Base-by-base conservation (phyloP, 768 basidiomycete species). In the Candolleomyces aberdarensis region DNA sequence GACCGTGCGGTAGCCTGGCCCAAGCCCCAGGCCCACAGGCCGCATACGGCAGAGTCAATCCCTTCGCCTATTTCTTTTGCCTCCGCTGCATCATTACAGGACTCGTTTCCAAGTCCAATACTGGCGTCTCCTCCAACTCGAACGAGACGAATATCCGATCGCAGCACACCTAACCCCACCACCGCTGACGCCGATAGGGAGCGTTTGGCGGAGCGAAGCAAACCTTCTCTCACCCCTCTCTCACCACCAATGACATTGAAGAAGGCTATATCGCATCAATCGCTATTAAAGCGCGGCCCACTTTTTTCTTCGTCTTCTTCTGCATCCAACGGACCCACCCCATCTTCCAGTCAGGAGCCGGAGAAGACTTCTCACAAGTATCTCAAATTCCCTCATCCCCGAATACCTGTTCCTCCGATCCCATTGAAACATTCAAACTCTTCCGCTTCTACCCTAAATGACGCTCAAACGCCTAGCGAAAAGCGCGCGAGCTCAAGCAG, bases 321-420 rank as follows among this genome's bases (percentile, higher is more conserved):
- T 36, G 5, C 52, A 31, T 5, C 52, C 14, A 17, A 31, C 8
- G 32, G 26, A n/a, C 32, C 67, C 6, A 66, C 74, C 8, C 60
- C 63, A 13, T 64, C 70, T 13, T 71, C 76, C 48, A 69, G 66
- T 32, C 60, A 11, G 67, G 76, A 17, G 17, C 54, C 65, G 19
- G 73, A 75, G 20, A 80, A 76, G 69, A 71, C 54, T 15, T 73
- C 73, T 15, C 78, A 74, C 61, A 86, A 87, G 69, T 85, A 86
- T 68, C 83, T 82, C 41, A 86, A 84, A n/a, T 88, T 87, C 64
- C 82, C 86, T 69, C 80, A 83, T 65, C 74, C 83, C 47, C 83
- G 81, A 48, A 70, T 83, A 14, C 81, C 84, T 41, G 69, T 85
- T n/a, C 82, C 84, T 17, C 75, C 84, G 31, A 69, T 86, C 11